phyloP scores from a whole-genome alignment of 805 yeast species.

The Candida germanica region DNA sequence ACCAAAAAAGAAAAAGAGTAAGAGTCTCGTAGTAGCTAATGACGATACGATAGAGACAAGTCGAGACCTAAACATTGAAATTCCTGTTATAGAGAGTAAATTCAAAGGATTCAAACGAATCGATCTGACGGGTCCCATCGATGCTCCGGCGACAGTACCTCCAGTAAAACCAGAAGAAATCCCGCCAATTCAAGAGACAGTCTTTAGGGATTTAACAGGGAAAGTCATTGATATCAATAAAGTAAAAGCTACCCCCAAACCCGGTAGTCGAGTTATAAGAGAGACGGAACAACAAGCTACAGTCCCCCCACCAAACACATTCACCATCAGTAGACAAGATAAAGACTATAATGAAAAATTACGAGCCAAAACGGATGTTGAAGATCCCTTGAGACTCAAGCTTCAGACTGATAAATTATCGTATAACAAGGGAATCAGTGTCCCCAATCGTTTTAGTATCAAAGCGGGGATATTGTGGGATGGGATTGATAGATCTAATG shows the following conservation, averaged over 20 bases:
- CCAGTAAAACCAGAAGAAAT: not conserved
- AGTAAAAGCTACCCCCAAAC: slow-evolving; percentile 6
- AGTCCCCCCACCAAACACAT: slow-evolving; percentile 7
- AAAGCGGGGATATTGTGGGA: slow-evolving; percentile 80
- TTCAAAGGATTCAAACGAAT: slow-evolving; percentile 36
- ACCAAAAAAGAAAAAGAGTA: slow-evolving; percentile 7
- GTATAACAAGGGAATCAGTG: slow-evolving; percentile 39
- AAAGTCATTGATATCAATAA: slow-evolving; percentile 42
- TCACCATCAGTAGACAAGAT: slow-evolving; percentile 10
- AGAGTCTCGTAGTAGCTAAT: slow-evolving; percentile 6
- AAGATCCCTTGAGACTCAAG: slow-evolving; percentile 11
- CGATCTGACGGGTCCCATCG: slow-evolving; percentile 14
- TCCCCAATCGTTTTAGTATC: slow-evolving; percentile 72
- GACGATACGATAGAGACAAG: slow-evolving; percentile 2
- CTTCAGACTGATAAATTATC: not conserved
- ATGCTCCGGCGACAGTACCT: not conserved
- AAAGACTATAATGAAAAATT: slow-evolving; percentile 12
- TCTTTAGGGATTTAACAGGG: slow-evolving; percentile 64
- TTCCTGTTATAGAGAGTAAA: slow-evolving; percentile 2
- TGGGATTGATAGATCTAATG: slow-evolving; percentile 86
- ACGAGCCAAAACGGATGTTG: slow-evolving; percentile 7
- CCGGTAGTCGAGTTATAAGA: not conserved
- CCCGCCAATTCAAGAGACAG: slow-evolving; percentile 28
- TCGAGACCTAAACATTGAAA: not conserved
- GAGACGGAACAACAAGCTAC: slow-evolving; percentile 1